phyloP scores from a whole-genome alignment of 2,329 filamentous ascomycete genomes.

The Celoporthe dispersa region DNA sequence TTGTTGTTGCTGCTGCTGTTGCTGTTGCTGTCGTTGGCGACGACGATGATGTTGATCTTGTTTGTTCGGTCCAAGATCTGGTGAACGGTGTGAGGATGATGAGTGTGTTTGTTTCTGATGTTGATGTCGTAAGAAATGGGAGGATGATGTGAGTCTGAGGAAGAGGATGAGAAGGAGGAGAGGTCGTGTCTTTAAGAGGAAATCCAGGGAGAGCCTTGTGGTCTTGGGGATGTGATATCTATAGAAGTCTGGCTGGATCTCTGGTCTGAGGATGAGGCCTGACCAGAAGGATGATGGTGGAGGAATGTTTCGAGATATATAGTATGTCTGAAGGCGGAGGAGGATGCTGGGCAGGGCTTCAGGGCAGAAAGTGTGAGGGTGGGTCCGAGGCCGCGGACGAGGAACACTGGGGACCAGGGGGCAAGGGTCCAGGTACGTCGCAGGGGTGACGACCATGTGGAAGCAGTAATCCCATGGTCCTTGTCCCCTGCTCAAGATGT shows the following conservation, averaged over 20 bases:
- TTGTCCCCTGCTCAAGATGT: not conserved
- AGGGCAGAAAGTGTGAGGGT: not conserved
- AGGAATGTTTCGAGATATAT: slow-evolving; percentile 24
- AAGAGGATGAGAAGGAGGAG: slow-evolving; percentile 12
- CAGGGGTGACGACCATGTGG: slow-evolving; percentile 10
- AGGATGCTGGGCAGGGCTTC: slow-evolving; percentile 11
- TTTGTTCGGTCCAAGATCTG: not conserved
- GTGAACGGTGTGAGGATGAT: not conserved
- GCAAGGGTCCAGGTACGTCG: not conserved
- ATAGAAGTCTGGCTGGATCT: slow-evolving; percentile 10
- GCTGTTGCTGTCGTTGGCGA: not conserved
- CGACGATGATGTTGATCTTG: not conserved
- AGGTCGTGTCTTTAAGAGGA: slow-evolving; percentile 12
- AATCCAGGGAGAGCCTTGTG: slow-evolving; percentile 10
- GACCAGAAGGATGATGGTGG: not conserved
- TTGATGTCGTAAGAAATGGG: slow-evolving; percentile 12
- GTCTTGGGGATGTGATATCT: slow-evolving; percentile 7
- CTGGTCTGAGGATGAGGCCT: slow-evolving; percentile 17
- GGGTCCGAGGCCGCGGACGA: slow-evolving; percentile 9
- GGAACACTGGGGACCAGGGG: slow-evolving; percentile 1
- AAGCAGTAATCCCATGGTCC: not conserved
- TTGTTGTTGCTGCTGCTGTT: not conserved
- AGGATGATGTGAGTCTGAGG: slow-evolving; percentile 18
- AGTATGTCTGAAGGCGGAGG: slow-evolving; percentile 14
- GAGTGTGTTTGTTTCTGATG: not conserved